Evolutionary conservation across 805 yeast species (phyloP), one percentile per base, ranked within the genome.

Genomic region (Nakazawaea holstii): DNA sequence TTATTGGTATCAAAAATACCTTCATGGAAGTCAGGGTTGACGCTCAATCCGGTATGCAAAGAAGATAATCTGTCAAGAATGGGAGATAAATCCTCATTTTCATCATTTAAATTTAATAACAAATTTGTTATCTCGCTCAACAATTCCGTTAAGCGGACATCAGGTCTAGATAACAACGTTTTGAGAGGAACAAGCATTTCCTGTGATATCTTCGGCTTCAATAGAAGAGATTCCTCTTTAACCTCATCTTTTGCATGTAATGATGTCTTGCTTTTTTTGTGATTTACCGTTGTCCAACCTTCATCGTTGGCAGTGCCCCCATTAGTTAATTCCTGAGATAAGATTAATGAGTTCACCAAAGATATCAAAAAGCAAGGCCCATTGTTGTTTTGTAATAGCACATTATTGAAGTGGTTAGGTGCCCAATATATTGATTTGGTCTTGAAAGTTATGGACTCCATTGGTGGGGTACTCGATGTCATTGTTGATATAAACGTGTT

Each of bases 331-430:
- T 74, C 80, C 41, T 61, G 55, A 3, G 79, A 66, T 15, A 90
- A 62, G 6, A 88, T 60, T 13, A 91, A 60, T 0, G 88, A 76
- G 59, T 91, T 91, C 42, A 80, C 73, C 36, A 91, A 65, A 0
- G 96, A 91, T 11, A 91, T 74, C 35, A 91, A 63, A 1, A 96
- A 95, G 59, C 96, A 90, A 0, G 97, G 96, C 0, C 97, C 97
- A 58, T 89, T 88, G 41, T 67, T 70, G 52, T 87, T 87, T 66
- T 90, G 97, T 17, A 88, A 64, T 3, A 91, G 66, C 31, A 90
- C 78, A 37, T 79, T 79, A 49, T 82, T 73, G 53, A 68, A 57
- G 43, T 62, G 64, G 45, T 49, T 57, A 7, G 55, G 51, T 1
- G 55, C 56, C 66, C 67, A 62, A 26, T 51, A 48, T 35, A 64